Base-by-base conservation (phyloP, 2,329 filamentous ascomycete species). In the Taxawa tesnikishii region DNA sequence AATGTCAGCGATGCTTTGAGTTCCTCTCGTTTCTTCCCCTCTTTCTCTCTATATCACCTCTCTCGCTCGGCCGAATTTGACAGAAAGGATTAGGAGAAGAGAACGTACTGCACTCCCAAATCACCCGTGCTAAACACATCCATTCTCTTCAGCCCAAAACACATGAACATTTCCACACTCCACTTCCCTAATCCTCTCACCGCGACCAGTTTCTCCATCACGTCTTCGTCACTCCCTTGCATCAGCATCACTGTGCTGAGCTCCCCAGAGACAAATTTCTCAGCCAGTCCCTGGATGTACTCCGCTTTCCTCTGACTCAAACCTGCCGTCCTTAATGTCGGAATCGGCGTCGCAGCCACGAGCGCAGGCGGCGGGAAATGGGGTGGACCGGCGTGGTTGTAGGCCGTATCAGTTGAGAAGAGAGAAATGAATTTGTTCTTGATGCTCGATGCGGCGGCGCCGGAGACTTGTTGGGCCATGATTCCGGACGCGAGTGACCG, bases 151-250 rank as follows among this genome's bases (percentile, higher is more conserved):
- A 98, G 64, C n/a, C 75, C 82, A 57, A 98, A 96, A 56, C 82
- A 84, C 30, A 87, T 83, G 64, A 98, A 98, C 90, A 98, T 96
- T 63, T 94, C 87, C 10, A 93, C 85, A 29, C 79, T 87, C 90
- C 90, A 96, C 33, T 68, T 70, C 0, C 90, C 90, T 30, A 96
- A 60, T 0, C 90, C 90, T 7, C 88, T 70, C 4, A 98, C 85
- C 1, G 85, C 82, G 29, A 81, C 83, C 29, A 98, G 65, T 53
- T 72, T 79, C 55, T 81, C 73, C 41, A 94, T 66, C 6, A 98
- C 70, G 44, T 93, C 82, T 31, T 93, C 87, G 53, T 98, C 90
- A 4, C 75, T 71, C 2, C 83, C 84, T 21, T 74, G 72, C 32
- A 82, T 71, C 13, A 96, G 69, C 67, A 90, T 76, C 40, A 70